Percentiles rank a stretch among this genome's conserved stretches.
These are phyloP conservation scores for Plantago elongata DNA, from an alignment of 257 asterid genomes.

Conservation along the genomic window DNA sequence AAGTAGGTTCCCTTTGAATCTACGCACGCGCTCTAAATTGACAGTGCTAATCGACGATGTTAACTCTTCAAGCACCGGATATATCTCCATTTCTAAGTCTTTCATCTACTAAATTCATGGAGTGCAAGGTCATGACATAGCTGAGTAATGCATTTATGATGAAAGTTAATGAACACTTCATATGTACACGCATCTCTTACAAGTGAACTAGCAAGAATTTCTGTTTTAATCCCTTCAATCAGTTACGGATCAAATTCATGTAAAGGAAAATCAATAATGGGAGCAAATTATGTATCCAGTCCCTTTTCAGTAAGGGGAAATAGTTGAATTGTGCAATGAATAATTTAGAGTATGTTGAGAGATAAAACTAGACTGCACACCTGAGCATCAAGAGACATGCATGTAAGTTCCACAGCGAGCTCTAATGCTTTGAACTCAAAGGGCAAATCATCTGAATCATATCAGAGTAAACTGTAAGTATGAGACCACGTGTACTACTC, in stretches of 20 bases:
- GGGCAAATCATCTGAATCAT: constrained; percentile 85
- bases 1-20: constrained; percentile 91
- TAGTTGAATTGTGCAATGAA: too few species aligned
- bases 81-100: constrained; percentile 78
- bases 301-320: too few species aligned
- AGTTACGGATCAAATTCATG: too few species aligned
- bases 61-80: constrained; percentile 92
- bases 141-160: neutral
- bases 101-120: constrained; percentile 61
- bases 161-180: neutral
- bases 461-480: constrained; percentile 25
- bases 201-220: too few species aligned
- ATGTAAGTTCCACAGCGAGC: constrained; percentile 89
- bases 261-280: too few species aligned
- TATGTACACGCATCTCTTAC: too few species aligned
- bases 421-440: constrained; percentile 96
- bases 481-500: neutral
- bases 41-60: constrained; percentile 86
- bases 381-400: constrained; percentile 92
- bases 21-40: constrained; percentile 93
- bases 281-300: too few species aligned
- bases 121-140: constrained; percentile 19
- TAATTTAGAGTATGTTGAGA: constrained; percentile 11
- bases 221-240: too few species aligned
- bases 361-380: constrained; percentile 38